Conservation (phyloP, 1,284 basidiomycete genomes). For the Heimioporus retisporus region DNA sequence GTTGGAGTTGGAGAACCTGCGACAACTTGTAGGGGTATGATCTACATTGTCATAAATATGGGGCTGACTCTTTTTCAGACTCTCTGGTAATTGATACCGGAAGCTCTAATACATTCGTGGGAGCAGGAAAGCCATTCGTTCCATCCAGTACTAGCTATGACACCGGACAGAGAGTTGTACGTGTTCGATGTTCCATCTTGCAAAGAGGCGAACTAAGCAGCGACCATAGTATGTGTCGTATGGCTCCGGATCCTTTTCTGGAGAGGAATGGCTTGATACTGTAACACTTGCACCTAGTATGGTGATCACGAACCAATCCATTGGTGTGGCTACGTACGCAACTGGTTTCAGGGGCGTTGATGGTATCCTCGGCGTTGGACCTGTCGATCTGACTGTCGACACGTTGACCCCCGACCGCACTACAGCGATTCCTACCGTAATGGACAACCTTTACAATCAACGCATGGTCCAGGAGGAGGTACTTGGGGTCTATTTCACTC, state of each 20-base stretch:
- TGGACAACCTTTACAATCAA: slow-evolving; percentile 54
- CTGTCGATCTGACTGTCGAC: slow-evolving; percentile 59
- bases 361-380: slow-evolving; percentile 70
- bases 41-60: background rate
- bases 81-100: slow-evolving; percentile 46
- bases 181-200: background rate
- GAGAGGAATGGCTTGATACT: slow-evolving; percentile 61
- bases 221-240: slow-evolving; percentile 51
- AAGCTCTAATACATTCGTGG: slow-evolving; percentile 51
- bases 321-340: slow-evolving; percentile 59
- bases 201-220: background rate
- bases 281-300: slow-evolving; percentile 55
- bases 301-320: slow-evolving; percentile 59
- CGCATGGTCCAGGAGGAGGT: slow-evolving; percentile 54
- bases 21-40: slow-evolving; percentile 48
- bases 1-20: slow-evolving; percentile 58
- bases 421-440: slow-evolving; percentile 51
- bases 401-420: slow-evolving; percentile 31
- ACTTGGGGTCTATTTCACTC: slow-evolving; percentile 63
- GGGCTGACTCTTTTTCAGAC: slow-evolving; percentile 24
- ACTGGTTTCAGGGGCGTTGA: slow-evolving; percentile 57
- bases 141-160: slow-evolving; percentile 52
- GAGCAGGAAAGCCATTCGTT: slow-evolving; percentile 47
- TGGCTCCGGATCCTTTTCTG: slow-evolving; percentile 61
- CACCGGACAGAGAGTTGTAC: slow-evolving; percentile 54